A percentile compares a stretch with the other conserved stretches of the same genome.
Evolutionary conservation across 73 alveolate genomes (phyloP).

Genomic region (Chromera velia): DNA sequence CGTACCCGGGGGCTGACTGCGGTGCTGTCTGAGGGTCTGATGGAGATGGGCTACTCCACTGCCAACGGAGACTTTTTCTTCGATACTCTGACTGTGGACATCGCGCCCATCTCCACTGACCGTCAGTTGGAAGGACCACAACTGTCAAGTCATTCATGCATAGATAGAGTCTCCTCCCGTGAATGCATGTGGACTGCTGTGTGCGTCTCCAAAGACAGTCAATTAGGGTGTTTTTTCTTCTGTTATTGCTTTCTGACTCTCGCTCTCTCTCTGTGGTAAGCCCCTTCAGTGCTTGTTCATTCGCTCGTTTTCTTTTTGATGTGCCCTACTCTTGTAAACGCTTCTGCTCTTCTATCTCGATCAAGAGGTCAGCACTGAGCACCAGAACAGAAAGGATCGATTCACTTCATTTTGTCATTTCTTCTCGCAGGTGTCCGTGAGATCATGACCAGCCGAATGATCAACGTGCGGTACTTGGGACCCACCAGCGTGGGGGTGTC

Average conservation of each 20-base stretch:
- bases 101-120: slow-evolving; percentile 3
- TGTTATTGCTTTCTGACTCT: too few relatives aligned
- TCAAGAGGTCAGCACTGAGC: neutral
- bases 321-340: too few relatives aligned
- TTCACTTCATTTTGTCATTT: too few relatives aligned
- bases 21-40: neutral
- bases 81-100: slow-evolving; percentile 55
- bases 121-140: neutral
- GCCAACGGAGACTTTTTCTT: slow-evolving; percentile 34
- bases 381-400: too few relatives aligned
- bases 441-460: slow-evolving; percentile 18
- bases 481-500: slow-evolving; percentile 50
- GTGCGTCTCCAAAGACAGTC: too few relatives aligned
- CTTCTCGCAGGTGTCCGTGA: neutral
- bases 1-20: slow-evolving; percentile 14
- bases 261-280: too few relatives aligned
- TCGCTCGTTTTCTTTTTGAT: too few relatives aligned
- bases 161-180: neutral
- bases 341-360: too few relatives aligned
- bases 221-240: too few relatives aligned
- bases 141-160: slow-evolving; percentile 8
- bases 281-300: too few relatives aligned
- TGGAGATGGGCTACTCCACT: neutral
- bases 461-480: slow-evolving; percentile 61
- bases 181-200: too few relatives aligned